Conservation (phyloP, 768 basidiomycete genomes). For the Suillus tomentosus region DNA sequence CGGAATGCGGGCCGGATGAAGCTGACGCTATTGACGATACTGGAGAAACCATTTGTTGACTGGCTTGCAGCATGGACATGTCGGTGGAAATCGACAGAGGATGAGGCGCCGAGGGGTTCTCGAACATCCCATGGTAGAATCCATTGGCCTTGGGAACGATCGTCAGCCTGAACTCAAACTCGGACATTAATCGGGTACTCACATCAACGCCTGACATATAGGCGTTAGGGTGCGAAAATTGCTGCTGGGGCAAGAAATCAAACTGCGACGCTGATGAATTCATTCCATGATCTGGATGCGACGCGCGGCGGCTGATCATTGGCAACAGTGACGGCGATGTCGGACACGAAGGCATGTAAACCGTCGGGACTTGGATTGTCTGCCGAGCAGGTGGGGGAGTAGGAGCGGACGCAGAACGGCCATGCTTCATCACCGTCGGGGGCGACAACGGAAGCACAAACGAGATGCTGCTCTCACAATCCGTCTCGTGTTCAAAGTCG, state of each 20-base stretch:
- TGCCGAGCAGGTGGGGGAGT: conserved; percentile 67
- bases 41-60: conserved; percentile 52
- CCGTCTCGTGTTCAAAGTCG: conserved; percentile 41
- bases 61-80: conserved; percentile 39
- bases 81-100: conserved; percentile 47
- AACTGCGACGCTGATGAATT: conserved; percentile 45
- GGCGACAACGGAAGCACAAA: conserved; percentile 43
- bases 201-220: conserved; percentile 41
- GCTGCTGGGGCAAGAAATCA: conserved; percentile 55
- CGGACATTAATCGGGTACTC: conserved; percentile 25
- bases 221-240: conserved; percentile 33
- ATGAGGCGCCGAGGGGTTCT: conserved; percentile 33
- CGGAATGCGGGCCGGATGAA: conserved; percentile 50
- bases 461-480: conserved; percentile 56
- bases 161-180: conserved; percentile 5
- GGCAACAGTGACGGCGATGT: conserved; percentile 55
- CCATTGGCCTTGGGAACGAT: conserved; percentile 43
- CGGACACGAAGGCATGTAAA: conserved; percentile 64
- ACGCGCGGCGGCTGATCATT: conserved; percentile 63
- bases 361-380: conserved; percentile 67
- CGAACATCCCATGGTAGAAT: conserved; percentile 53
- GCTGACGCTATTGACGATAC: conserved; percentile 47
- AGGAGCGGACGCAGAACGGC: conserved; percentile 58
- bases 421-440: conserved; percentile 42
- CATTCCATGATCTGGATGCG: conserved; percentile 50